Evolutionary conservation across 2,329 filamentous ascomycete species (phyloP).

Genomic region (Nannizziopsis barbatae): DNA sequence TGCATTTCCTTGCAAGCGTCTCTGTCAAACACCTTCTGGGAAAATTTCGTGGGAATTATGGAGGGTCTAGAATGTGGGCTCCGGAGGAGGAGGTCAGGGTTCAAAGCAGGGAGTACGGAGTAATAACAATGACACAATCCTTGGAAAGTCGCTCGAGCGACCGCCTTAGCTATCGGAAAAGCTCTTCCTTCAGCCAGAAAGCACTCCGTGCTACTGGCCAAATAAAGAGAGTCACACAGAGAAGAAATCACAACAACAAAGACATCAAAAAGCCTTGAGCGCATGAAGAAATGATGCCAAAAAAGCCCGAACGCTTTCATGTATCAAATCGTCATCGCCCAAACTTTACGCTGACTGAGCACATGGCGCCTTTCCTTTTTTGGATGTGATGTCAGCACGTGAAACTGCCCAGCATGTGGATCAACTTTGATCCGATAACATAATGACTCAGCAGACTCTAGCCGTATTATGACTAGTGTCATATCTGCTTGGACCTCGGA

Average conservation of each 20-base stretch:
- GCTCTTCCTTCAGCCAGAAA: too few species aligned
- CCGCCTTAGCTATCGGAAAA: too few species aligned
- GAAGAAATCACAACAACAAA: not conserved
- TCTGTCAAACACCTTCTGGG: not conserved
- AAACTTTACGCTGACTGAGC: not conserved
- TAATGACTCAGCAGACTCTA: not conserved
- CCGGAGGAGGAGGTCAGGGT: not conserved
- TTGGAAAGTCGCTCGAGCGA: too few species aligned
- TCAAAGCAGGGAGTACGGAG: slow-evolving; percentile 4
- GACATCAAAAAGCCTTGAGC: not conserved
- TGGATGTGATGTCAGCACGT: not conserved
- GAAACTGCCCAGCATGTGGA: not conserved
- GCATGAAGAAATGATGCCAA: not conserved
- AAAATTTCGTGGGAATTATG: not conserved
- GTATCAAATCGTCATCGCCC: slow-evolving; percentile 8
- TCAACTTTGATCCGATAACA: not conserved
- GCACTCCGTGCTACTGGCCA: not conserved
- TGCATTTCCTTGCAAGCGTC: not conserved
- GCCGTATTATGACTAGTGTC: not conserved
- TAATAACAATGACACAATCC: not conserved
- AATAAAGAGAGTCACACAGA: slow-evolving; percentile 1
- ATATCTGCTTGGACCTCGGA: not conserved
- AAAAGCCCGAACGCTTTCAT: not conserved
- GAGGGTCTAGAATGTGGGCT: slow-evolving; percentile 6
- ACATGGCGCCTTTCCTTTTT: slow-evolving; percentile 5